A percentile compares a stretch with the other conserved stretches of the same genome.
phyloP scores from a whole-genome alignment of 257 asterid genomes.

The Jacaranda mimosifolia region DNA sequence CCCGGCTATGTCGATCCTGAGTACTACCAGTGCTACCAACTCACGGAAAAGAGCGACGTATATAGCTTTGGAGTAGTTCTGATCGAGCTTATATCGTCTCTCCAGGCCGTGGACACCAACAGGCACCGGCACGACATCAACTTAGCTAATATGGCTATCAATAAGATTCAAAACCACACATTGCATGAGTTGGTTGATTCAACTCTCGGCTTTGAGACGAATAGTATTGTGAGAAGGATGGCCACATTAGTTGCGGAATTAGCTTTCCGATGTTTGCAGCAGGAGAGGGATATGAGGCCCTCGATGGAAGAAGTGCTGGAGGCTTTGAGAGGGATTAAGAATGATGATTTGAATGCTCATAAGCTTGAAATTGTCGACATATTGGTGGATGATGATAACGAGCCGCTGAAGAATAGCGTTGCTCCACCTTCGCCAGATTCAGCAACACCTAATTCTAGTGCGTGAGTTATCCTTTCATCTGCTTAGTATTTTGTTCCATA shows the following conservation, averaged over 20 bases:
- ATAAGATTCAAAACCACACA: conserved; percentile 69
- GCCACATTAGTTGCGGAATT: conserved; percentile 68
- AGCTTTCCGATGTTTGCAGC: conserved; percentile 90
- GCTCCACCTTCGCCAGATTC: conserved; percentile 64
- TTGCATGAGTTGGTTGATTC: conserved; percentile 76
- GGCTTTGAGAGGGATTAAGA: conserved; percentile 58
- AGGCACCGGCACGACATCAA: conserved; percentile 81
- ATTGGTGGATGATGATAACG: conserved; percentile 58
- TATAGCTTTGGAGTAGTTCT: conserved; percentile 90
- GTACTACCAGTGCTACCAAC: conserved; percentile 87
- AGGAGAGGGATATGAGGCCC: conserved; percentile 81
- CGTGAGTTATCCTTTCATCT: conserved; percentile 36
- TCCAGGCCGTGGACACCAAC: conserved; percentile 80
- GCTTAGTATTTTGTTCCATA: background rate
- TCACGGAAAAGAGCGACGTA: conserved; percentile 91
- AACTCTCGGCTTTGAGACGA: conserved; percentile 63
- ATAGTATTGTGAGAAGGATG: conserved; percentile 63
- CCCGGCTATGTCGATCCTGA: conserved; percentile 98
- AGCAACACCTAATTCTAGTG: conserved; percentile 58
- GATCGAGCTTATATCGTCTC: conserved; percentile 83
- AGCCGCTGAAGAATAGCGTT: conserved; percentile 40
- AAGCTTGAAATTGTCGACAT: conserved; percentile 68
- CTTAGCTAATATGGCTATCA: conserved; percentile 83
- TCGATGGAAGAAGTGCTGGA: conserved; percentile 80
- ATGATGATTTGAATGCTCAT: conserved; percentile 57